A percentile compares a stretch with the other conserved stretches of the same genome.
Conservation (phyloP, 1,139 yeast species). For the Magnusiomyces magnusii region DNA sequence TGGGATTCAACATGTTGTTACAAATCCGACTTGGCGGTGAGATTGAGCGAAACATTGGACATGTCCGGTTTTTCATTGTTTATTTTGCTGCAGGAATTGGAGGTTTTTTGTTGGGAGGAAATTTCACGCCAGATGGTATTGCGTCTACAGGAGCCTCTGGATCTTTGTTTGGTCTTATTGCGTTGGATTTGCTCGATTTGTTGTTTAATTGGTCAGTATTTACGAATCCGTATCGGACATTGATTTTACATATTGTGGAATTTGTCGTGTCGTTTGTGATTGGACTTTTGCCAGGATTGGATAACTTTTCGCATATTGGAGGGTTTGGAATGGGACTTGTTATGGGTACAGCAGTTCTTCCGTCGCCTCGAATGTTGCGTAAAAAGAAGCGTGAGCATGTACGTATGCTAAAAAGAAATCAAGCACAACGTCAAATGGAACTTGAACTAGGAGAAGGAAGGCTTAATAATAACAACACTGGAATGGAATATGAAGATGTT, state of each 20-base stretch:
- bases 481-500: slow-evolving; percentile 9
- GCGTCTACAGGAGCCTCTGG: slow-evolving; percentile 73
- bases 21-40: slow-evolving; percentile 58
- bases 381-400: slow-evolving; percentile 2
- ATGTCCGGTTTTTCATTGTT: slow-evolving; percentile 46
- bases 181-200: slow-evolving; percentile 52
- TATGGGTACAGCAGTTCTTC: slow-evolving; percentile 45
- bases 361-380: slow-evolving; percentile 45
- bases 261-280: slow-evolving; percentile 55
- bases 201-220: slow-evolving; percentile 47
- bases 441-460: neutral
- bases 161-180: slow-evolving; percentile 61
- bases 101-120: slow-evolving; percentile 65
- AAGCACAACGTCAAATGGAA: neutral
- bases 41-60: slow-evolving; percentile 53
- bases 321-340: slow-evolving; percentile 62
- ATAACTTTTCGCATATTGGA: slow-evolving; percentile 71
- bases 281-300: slow-evolving; percentile 67
- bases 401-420: neutral
- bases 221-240: slow-evolving; percentile 36
- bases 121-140: slow-evolving; percentile 61
- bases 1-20: slow-evolving; percentile 53
- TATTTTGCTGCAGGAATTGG: slow-evolving; percentile 58
- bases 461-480: neutral
- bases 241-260: slow-evolving; percentile 48